Base-by-base conservation (phyloP, 2,329 filamentous ascomycete genomes). In the Coniochaeta sp. region DNA sequence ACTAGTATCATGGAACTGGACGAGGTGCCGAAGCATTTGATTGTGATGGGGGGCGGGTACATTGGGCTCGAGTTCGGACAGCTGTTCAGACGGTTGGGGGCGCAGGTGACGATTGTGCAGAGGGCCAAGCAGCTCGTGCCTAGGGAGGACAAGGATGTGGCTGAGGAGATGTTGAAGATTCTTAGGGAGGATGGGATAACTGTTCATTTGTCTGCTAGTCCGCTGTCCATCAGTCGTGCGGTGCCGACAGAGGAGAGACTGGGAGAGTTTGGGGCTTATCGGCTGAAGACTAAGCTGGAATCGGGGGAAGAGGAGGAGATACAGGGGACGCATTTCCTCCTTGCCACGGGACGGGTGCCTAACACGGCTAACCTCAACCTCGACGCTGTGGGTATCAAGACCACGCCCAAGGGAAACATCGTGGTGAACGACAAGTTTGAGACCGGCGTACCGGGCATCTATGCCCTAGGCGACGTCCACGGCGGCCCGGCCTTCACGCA, bases 11-110 rank as follows among this genome's bases (percentile, higher is more conserved):
- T 73, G 62, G 75, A 78, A 55, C 62, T 78, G 4, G 67, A 59
- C 14, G 59, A 63, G 12, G 70, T 77, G 10, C 77, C 77, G 2
- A 58, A 64, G 12, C 73, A 77, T 61, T 65, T 80, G 3, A 61
- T 79, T 31, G 69, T 80, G 1, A 54, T 80, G n/a, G 76, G 77
- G 1, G 77, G 76, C 4, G 76, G 77, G 4, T 76, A 76, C 52
- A 68, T 80, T 28, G 77, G 76, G 1, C 62, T 79, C 10, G 77
- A 80, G 56, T 80, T 79, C 54, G 76, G 69, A 2, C 77, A 80
- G 61, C 65, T 79, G 24, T 76, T 79, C 61, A 64, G 70, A 1
- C 67, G 77, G 16, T 61, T 81, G 13, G 76, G 77, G 1, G 67
- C 74, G 3, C 61, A 70, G 27, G 76, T 80, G 38, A 76, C 72